Percentiles rank a stretch among this genome's conserved stretches.
Evolutionary conservation across 345 rosid genomes (phyloP).

Genomic region (Eucalyptus tenuipes): DNA sequence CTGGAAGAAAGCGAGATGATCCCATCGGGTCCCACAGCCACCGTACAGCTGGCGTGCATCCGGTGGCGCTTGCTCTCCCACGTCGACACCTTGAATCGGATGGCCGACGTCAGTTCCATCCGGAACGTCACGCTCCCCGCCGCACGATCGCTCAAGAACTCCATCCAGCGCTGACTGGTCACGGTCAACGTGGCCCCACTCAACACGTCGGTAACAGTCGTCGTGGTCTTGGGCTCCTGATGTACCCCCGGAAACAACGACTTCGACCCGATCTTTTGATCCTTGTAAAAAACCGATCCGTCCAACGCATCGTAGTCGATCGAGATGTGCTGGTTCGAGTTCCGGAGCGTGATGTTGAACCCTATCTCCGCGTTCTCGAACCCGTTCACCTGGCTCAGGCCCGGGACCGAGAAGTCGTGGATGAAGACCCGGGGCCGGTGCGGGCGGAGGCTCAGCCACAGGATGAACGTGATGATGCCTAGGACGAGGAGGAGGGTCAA

Average conservation of each 20-base stretch:
- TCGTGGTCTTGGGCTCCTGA: conserved; percentile 74
- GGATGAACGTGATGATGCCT: conserved; percentile 40
- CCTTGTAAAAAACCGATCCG: conserved; percentile 51
- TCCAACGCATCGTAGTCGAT: conserved; percentile 40
- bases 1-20: conserved; percentile 24
- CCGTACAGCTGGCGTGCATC: conserved; percentile 52
- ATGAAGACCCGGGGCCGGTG: conserved; percentile 67
- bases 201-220: conserved; percentile 17
- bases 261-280: conserved; percentile 42
- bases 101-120: conserved; percentile 36
- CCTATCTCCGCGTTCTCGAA: conserved; percentile 38
- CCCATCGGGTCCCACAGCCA: conserved; percentile 61
- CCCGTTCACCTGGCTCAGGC: conserved; percentile 28
- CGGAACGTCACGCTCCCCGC: conserved; percentile 59
- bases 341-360: conserved; percentile 59
- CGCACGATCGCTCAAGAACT: conserved; percentile 43
- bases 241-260: conserved; percentile 21
- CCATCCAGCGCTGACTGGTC: conserved; percentile 45
- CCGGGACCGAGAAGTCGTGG: conserved; percentile 33
- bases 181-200: conserved; percentile 47
- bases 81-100: conserved; percentile 56
- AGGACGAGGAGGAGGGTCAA: conserved; percentile 32
- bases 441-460: conserved; percentile 83
- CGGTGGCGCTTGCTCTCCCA: conserved; percentile 54
- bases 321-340: conserved; percentile 57